A percentile compares a stretch with the other conserved stretches of the same genome.
phyloP scores from a whole-genome alignment of 768 basidiomycete species.

The Strobilomyces dryophilus region DNA sequence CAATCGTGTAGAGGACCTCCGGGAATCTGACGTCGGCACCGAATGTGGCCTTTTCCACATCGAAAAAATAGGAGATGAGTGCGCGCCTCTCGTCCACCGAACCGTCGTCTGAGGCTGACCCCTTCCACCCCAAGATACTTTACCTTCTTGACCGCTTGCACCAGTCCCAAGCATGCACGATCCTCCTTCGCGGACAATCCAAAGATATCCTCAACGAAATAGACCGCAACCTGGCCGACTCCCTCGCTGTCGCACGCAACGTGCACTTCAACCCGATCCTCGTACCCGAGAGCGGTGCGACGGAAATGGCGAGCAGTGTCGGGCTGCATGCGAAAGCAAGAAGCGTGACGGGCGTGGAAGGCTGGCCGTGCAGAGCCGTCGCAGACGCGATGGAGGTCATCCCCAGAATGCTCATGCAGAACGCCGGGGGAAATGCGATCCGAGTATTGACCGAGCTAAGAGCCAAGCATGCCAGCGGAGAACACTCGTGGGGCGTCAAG shows the following conservation, averaged over 20 bases:
- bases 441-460: constrained; percentile 89
- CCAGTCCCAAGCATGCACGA: constrained; percentile 91
- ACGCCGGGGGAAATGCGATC: constrained; percentile 93
- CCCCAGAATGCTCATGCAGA: constrained; percentile 91
- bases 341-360: constrained; percentile 81
- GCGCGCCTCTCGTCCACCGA: constrained; percentile 10
- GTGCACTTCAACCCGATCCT: constrained; percentile 95
- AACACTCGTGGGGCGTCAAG: constrained; percentile 90
- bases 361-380: constrained; percentile 88
- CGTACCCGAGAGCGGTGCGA: constrained; percentile 95
- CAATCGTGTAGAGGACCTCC: constrained; percentile 91
- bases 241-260: constrained; percentile 95
- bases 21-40: constrained; percentile 89
- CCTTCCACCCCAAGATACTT: constrained; percentile 64
- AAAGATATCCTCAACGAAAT: constrained; percentile 99
- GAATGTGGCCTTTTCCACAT: constrained; percentile 94
- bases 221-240: constrained; percentile 95
- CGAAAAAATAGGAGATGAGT: constrained; percentile 97
- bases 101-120: not conserved
- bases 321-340: constrained; percentile 83
- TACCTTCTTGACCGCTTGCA: constrained; percentile 92
- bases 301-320: constrained; percentile 96
- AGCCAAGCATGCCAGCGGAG: constrained; percentile 93
- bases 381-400: constrained; percentile 98
- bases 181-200: constrained; percentile 94